Evolutionary conservation across 2,329 filamentous ascomycete species (phyloP), one percentile per base, ranked within the genome.

Genomic region (Exserohilum turcica): DNA sequence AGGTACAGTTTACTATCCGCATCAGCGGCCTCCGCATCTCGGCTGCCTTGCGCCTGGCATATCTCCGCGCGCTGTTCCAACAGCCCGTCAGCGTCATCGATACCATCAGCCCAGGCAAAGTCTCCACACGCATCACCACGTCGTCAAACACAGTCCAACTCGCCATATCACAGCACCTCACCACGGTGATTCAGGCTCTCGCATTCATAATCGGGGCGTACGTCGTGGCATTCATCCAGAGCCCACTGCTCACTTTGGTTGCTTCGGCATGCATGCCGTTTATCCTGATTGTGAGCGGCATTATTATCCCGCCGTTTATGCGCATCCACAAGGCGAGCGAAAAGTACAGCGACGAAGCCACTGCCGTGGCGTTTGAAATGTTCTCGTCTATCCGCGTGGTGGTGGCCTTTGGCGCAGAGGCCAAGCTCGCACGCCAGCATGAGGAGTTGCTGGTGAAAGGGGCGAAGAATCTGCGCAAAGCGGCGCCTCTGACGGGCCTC

Each of bases 121-220:
- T 82, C 10, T 77, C 79, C 0, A 79, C 78, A 35, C 78, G 80
- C 1, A 82, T 84, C 59, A 84, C 81, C 0, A 77, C 77, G 0
- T 78, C 79, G 0, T 77, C 80, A 28, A 84, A 83, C 57, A 78
- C 78, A 0, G 76, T 84, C 9, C 82, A 84, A 51, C 72, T 80
- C 21, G 81, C 80, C 15, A 78, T 84, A n/a, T 83, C 81, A 0
- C 81, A 84, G 57, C 79, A 80, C 47, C 68, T 84, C 5, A 67
- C 80, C 0, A 79, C 80, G 48, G 74, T 82, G n/a, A 72, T 76
- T 9, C 74, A 76, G 43, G 59, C 67, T 0, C 45, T 74, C 13
- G 60, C 74, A 1, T 72, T 75, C 40, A 66, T 62, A 1, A 66
- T 75, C 7, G 72, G 67, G 10, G 58, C 72, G 6, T 75, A 75